Conservation (phyloP, 352 stramenopile species). For the Globisporangium irregulare region DNA sequence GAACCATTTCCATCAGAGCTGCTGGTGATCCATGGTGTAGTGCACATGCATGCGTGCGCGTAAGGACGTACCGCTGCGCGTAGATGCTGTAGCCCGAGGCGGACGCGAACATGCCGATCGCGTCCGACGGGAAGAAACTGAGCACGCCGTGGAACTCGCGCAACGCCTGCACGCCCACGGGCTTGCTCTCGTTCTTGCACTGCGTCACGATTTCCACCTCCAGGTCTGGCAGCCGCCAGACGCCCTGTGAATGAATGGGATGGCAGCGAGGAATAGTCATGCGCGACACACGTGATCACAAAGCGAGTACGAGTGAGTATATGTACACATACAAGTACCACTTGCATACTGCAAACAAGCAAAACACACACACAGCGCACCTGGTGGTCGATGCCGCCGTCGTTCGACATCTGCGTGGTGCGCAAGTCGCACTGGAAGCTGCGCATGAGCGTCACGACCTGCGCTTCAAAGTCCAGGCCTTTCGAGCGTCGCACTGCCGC, state of each 20-base stretch:
- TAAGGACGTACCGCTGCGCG: slow-evolving; percentile 45
- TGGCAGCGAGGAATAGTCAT: background rate
- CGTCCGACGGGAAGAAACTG: slow-evolving; percentile 32
- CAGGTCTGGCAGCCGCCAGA: slow-evolving; percentile 60
- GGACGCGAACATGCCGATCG: slow-evolving; percentile 67
- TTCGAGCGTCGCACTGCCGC: slow-evolving; percentile 23
- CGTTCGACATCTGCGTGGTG: slow-evolving; percentile 60
- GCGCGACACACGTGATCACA: background rate
- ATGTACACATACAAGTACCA: background rate
- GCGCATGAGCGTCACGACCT: slow-evolving; percentile 55
- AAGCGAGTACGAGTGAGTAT: background rate
- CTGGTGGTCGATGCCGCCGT: slow-evolving; percentile 75
- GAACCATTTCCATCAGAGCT: background rate
- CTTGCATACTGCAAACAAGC: background rate
- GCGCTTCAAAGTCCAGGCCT: slow-evolving; percentile 57
- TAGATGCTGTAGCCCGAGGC: slow-evolving; percentile 79
- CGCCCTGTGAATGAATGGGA: slow-evolving; percentile 31
- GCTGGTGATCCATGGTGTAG: background rate
- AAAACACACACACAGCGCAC: slow-evolving; percentile 12
- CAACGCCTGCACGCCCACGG: slow-evolving; percentile 62
- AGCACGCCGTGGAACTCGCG: slow-evolving; percentile 78
- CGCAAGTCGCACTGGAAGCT: slow-evolving; percentile 46
- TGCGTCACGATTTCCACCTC: slow-evolving; percentile 71
- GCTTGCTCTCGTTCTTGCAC: slow-evolving; percentile 78
- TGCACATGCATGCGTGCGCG: no score